Base-by-base conservation (phyloP, 129 eudicot genomes). In the Apium graveolens region DNA sequence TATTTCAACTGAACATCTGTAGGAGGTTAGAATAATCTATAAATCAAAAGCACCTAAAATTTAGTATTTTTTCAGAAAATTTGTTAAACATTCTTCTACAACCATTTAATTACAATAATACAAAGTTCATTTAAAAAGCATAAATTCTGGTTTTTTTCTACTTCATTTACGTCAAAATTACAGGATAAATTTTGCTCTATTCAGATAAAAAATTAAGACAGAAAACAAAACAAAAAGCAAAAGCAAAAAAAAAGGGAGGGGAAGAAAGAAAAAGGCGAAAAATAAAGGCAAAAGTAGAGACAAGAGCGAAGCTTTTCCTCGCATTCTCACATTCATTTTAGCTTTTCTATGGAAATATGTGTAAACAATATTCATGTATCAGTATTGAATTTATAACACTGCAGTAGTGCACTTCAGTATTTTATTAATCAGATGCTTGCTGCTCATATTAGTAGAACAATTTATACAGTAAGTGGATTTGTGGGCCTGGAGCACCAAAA, bases 301-400 rank as follows among this genome's bases (percentile, higher is more conserved):
- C 73, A 68, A 68, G 73, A 68, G 73, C 41, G 73, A 68, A 68
- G 73, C 73, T 68, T 68, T 68, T 32, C 73, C 73, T 29, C 73
- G 41, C 73, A 32, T 68, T 68, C 73, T 32, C 73, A 5, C 39
- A 32, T 17, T 31, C 41, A 66, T 3, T 6, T 66, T 29, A 32
- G 73, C 39, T 35, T 68, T 68, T 68, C n/a, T 68, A 14, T 32
- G 5, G 73, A 66, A 66, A 13, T 66, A 16, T 6, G 72, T 66
- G 72, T 11, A 21, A 9, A 11, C 2, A 55, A 18, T 35, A 21
- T 53, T 5, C 1, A 0, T 10, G 13, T 7, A 39, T 39, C 11
- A 55, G 65, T 55, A 55, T 21, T 55, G 12, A 31, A 55, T 55
- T 55, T 27, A 24, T 55, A 24, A 55, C 26, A 53, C 7, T 2